A percentile compares a stretch with the other conserved stretches of the same genome.
Evolutionary conservation across 768 basidiomycete genomes (phyloP).

Genomic region (Lepiota brunneoincarnata): DNA sequence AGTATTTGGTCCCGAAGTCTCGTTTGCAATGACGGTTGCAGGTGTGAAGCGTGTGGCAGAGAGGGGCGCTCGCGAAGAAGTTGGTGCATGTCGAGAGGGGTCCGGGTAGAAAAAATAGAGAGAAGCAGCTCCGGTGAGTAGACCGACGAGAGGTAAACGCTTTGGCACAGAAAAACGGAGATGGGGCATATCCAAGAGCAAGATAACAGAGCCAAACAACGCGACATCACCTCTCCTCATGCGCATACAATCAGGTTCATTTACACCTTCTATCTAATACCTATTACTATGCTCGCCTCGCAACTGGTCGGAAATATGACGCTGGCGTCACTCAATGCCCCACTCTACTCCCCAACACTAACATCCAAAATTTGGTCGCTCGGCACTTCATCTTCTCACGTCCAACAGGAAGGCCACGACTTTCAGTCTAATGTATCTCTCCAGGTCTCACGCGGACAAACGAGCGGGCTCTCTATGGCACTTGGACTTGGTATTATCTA

Average conservation of each 20-base stretch:
- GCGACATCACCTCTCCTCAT: background rate
- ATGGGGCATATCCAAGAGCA: background rate
- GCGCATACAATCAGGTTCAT: background rate
- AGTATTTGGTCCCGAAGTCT: constrained; percentile 51
- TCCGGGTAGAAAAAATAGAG: constrained; percentile 54
- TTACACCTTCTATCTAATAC: background rate
- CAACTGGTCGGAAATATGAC: constrained; percentile 16
- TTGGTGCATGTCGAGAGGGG: constrained; percentile 42
- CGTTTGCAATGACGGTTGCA: constrained; percentile 52
- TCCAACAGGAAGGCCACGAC: background rate
- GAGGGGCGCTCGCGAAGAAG: constrained; percentile 32
- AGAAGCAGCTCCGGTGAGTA: constrained; percentile 36
- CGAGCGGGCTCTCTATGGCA: background rate
- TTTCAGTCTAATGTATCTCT: constrained; percentile 9
- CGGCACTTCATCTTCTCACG: background rate
- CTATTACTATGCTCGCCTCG: constrained; percentile 1
- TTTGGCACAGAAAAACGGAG: too few species aligned
- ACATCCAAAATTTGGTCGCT: background rate
- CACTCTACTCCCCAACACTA: constrained; percentile 15
- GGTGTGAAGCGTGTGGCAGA: constrained; percentile 58
- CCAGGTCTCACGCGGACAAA: background rate
- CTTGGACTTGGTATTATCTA: constrained; percentile 8
- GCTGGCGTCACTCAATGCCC: constrained; percentile 28
- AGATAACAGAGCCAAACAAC: constrained; percentile 8
- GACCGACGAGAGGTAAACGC: too few species aligned